phyloP scores from a whole-genome alignment of 176 grass and related monocot genomes.

The Tuctoria greenei region DNA sequence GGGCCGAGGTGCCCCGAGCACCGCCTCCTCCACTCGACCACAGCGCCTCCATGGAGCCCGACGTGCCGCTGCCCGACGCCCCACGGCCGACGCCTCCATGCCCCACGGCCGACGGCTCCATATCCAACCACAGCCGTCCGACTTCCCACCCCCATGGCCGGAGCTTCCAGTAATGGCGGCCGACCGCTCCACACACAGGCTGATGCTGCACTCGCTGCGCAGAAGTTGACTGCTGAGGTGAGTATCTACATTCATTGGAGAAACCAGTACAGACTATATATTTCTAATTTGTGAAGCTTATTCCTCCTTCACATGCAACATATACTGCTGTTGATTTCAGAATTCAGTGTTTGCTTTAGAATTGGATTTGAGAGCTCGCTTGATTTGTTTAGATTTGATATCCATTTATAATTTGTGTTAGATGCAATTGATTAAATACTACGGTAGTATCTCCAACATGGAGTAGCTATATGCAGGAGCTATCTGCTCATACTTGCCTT shows the following conservation, averaged over 20 bases:
- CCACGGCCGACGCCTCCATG: no score
- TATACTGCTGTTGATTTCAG: not conserved
- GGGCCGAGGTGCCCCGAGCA: no score
- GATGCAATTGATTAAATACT: not conserved
- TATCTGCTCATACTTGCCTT: constrained; percentile 1
- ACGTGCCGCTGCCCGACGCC: no score
- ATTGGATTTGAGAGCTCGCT: constrained; percentile 13
- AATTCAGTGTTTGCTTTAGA: not conserved
- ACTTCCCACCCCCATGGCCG: no score
- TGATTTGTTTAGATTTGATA: not conserved
- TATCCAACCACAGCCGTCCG: no score
- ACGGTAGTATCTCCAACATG: not conserved
- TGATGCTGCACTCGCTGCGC: constrained; percentile 50
- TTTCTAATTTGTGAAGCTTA: not conserved
- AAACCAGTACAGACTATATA: not conserved
- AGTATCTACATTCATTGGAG: constrained; percentile 33
- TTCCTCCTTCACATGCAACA: not conserved
- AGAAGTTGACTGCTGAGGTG: constrained; percentile 74
- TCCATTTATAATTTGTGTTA: not conserved
- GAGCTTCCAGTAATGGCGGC: no score
- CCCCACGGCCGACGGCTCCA: no score
- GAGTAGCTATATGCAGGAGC: not conserved
- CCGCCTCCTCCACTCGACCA: no score
- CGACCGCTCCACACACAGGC: no score
- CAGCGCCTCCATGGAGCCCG: no score